Conservation (phyloP, 179 eudicot species). For the Silene noctiflora region DNA sequence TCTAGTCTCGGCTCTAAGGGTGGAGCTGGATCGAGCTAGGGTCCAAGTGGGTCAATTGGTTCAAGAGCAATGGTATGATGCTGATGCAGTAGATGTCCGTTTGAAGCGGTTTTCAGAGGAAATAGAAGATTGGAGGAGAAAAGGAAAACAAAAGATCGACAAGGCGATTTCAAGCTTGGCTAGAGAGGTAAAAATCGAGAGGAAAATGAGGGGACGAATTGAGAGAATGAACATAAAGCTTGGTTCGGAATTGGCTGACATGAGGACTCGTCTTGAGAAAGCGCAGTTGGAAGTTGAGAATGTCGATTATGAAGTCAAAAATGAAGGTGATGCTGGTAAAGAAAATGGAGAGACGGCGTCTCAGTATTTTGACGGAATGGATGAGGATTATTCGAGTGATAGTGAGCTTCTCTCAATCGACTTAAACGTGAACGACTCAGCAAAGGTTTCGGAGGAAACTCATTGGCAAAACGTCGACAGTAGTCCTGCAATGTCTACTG, state of each 20-base stretch:
- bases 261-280: conserved; percentile 36
- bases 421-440: conserved; percentile 35
- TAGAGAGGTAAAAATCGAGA: conserved; percentile 60
- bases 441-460: conserved; percentile 35
- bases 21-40: conserved; percentile 67
- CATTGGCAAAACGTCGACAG: conserved; percentile 39
- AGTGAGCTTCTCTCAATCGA: conserved; percentile 48
- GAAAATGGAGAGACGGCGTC: conserved; percentile 5
- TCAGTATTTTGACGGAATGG: not conserved
- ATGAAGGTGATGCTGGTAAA: conserved; percentile 8
- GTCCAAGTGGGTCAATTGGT: conserved; percentile 27
- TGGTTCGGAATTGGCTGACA: conserved; percentile 57
- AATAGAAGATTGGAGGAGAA: conserved; percentile 57
- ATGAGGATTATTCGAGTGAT: conserved; percentile 31
- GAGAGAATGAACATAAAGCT: conserved; percentile 72
- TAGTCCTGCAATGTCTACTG: conserved; percentile 31
- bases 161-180: conserved; percentile 41
- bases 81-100: conserved; percentile 24
- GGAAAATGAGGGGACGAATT: conserved; percentile 59
- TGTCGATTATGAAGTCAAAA: conserved; percentile 29
- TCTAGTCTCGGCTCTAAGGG: conserved; percentile 60
- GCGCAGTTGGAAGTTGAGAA: conserved; percentile 45
- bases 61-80: too few relatives aligned
- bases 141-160: conserved; percentile 49
- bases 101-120: conserved; percentile 50